phyloP scores from a whole-genome alignment of 345 rosid species.

The Psidium friedrichsthalianum region DNA sequence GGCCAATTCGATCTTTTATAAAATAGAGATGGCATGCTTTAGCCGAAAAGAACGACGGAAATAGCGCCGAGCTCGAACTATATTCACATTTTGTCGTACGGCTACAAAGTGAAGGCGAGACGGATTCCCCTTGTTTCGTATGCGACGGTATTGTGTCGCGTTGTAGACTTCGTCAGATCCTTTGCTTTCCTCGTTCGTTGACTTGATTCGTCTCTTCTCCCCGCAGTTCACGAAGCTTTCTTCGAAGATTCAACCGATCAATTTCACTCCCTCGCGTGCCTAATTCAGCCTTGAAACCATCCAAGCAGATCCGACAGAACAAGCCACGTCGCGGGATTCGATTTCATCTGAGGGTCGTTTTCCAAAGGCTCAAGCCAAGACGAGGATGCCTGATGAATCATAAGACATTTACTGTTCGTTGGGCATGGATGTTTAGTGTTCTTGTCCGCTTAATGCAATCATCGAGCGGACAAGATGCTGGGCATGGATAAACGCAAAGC shows the following conservation, averaged over 20 bases:
- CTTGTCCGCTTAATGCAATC: neutral
- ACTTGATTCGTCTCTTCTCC: too few relatives aligned
- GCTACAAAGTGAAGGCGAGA: too few relatives aligned
- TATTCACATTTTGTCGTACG: neutral
- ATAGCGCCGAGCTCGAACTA: neutral
- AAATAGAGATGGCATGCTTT: neutral
- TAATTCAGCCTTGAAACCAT: neutral
- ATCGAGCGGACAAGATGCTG: neutral
- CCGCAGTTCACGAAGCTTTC: too few relatives aligned
- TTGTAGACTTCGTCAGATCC: too few relatives aligned
- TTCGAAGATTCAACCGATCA: neutral
- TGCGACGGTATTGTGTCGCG: too few relatives aligned
- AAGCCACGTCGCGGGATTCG: neutral
- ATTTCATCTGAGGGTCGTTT: neutral
- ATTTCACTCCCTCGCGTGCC: neutral
- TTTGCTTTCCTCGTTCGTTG: too few relatives aligned
- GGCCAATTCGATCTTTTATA: neutral
- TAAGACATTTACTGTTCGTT: too few relatives aligned
- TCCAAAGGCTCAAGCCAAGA: neutral
- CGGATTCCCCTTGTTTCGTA: too few relatives aligned
- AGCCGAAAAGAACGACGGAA: neutral
- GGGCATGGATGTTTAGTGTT: too few relatives aligned
- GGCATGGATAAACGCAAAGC: neutral
- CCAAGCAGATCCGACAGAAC: neutral
- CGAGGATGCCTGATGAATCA: neutral